Evolutionary conservation across 371 early-diverging fungal species (phyloP).

Genomic region (Rhizomucor miehei): DNA sequence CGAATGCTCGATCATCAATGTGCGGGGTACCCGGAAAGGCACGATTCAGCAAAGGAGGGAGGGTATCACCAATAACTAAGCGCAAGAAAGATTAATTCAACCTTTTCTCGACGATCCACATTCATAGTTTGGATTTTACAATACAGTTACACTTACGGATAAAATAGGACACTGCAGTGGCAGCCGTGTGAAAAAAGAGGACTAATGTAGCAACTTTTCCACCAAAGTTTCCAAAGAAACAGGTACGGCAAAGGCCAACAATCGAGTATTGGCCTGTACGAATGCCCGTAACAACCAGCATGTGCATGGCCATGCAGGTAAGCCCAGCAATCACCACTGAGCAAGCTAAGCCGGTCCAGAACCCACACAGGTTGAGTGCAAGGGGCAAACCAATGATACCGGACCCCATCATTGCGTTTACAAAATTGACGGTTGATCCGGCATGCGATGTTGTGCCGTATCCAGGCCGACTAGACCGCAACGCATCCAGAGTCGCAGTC

Average conservation of each 20-base stretch:
- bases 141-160: conserved; percentile 34
- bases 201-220: conserved; percentile 38
- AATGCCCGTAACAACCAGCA: conserved; percentile 46
- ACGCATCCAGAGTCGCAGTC: conserved; percentile 1
- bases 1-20: too few species aligned
- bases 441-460: conserved; percentile 12
- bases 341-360: conserved; percentile 47
- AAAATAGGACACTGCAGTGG: conserved; percentile 52
- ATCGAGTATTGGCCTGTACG: conserved; percentile 21
- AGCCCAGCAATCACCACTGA: conserved; percentile 38
- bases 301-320: conserved; percentile 44
- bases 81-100: not conserved
- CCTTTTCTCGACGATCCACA: not conserved
- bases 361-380: conserved; percentile 49
- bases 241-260: conserved; percentile 14
- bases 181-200: conserved; percentile 48
- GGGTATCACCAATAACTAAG: conserved; percentile 50
- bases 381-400: conserved; percentile 57
- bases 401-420: conserved; percentile 61
- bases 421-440: conserved; percentile 35
- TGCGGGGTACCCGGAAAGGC: too few species aligned
- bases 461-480: conserved; percentile 13
- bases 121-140: too few species aligned
- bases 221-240: conserved; percentile 37
- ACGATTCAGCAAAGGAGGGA: conserved; percentile 34